Base-by-base conservation (phyloP, 768 basidiomycete species). In the Tylopilus subfusipes region DNA sequence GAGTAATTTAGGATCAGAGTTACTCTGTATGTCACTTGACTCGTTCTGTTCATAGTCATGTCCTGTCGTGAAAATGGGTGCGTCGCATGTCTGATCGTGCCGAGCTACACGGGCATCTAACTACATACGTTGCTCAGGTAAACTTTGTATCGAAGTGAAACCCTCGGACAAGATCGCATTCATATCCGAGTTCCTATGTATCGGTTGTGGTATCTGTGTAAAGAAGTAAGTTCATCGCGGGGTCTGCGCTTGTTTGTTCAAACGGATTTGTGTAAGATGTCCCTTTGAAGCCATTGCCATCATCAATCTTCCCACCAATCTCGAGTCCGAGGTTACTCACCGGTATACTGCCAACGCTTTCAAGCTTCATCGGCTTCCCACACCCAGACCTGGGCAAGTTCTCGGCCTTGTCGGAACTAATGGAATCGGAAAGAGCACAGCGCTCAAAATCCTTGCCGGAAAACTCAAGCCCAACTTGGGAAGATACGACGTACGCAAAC, bases 201-300 rank as follows among this genome's bases (percentile, higher is more conserved):
- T 99, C 57, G 97, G 97, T 64, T 99, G 97, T 73, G 97, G 97
- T 90, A 98, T 99, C 67, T 99, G 97, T 71, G 95, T 98, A 31
- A 98, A 98, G 77, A 99, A 98, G 96, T 97, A 67, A 69, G 88
- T 75, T 30, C 21, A 25, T 46, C 31, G 18, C 42, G 39, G 30
- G 34, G 1, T 46, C 50, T 55, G 14, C 13, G 46, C 51, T 29
- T 24, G 13, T 49, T 36, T 25, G 22, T 54, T 60, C 27, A 54
- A 46, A 49, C 18, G 4, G n/a, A 38, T 43, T 42, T 22, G 42
- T 46, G 40, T 2, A 54, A 98, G 96, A 75, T 99, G 97, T 68
- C 97, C 97, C 25, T 99, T 99, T 67, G 97, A 99, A 76, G 97
- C 97, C 55, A 98, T 99, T 69, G 83, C 90, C 43, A 98, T 99